Evolutionary conservation across 1,139 yeast species (phyloP).

Genomic region (Martiniozyma asiatica): DNA sequence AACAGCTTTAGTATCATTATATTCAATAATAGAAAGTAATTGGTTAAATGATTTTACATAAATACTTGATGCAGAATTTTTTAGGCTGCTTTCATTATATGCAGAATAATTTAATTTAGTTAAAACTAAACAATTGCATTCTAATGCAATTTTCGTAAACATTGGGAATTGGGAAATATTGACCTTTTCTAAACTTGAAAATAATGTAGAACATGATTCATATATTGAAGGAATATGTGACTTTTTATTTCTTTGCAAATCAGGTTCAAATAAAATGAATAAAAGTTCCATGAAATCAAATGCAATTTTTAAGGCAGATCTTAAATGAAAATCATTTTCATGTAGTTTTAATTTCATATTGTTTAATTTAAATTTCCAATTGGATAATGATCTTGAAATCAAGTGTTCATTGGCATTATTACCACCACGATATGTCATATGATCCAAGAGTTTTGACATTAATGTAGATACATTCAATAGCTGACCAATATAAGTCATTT

Average conservation of each 20-base stretch:
- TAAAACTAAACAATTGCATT: constrained; percentile 12
- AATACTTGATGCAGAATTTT: no score
- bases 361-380: constrained; percentile 15
- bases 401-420: constrained; percentile 9
- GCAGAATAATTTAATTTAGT: constrained; percentile 15
- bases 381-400: constrained; percentile 14
- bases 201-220: constrained; percentile 1
- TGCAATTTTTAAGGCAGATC: constrained; percentile 5
- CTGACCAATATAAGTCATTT: constrained; percentile 11
- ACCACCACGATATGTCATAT: constrained; percentile 13
- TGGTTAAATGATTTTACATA: constrained; percentile 10
- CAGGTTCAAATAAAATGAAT: constrained; percentile 13
- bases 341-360: constrained; percentile 3
- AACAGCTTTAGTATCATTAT: constrained; percentile 10
- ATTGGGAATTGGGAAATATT: constrained; percentile 12
- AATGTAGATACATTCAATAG: constrained; percentile 12
- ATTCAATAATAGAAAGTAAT: constrained; percentile 6
- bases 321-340: constrained; percentile 1
- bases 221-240: not conserved
- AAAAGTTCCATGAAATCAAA: constrained; percentile 10
- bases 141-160: constrained; percentile 12
- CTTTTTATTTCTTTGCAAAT: constrained; percentile 1
- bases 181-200: constrained; percentile 2
- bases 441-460: constrained; percentile 13
- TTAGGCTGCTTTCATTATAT: constrained; percentile 2